Percentiles rank a stretch among this genome's conserved stretches.
These are phyloP conservation scores for Fistulifera solaris DNA, from an alignment of 108 stramenopile species.

Conservation along the genomic window DNA sequence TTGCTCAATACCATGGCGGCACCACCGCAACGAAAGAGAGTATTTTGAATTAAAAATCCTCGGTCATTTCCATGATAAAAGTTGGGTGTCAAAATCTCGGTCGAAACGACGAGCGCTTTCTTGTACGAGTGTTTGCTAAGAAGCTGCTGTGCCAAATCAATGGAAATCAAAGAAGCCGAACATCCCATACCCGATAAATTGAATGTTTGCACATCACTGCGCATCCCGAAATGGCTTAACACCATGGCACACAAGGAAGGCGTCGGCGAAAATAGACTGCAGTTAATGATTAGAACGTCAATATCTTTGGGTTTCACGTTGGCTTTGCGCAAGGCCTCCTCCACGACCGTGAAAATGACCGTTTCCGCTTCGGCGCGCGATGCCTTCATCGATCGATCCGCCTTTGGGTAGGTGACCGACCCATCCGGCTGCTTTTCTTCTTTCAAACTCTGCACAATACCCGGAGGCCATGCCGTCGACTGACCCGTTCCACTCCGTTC, in stretches of 20 bases:
- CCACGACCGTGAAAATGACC: slow-evolving; percentile 90
- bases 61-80: slow-evolving; percentile 96
- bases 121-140: slow-evolving; percentile 49
- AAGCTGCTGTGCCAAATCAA: slow-evolving; percentile 88
- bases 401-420: slow-evolving; percentile 11
- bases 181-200: slow-evolving; percentile 98
- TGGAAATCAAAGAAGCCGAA: slow-evolving; percentile 85
- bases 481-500: slow-evolving; percentile 88
- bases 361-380: slow-evolving; percentile 89
- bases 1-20: slow-evolving; percentile 95
- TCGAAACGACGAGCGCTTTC: slow-evolving; percentile 92
- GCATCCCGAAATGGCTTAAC: slow-evolving; percentile 85
- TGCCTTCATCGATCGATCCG: slow-evolving; percentile 82
- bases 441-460: slow-evolving; percentile 77
- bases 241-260: slow-evolving; percentile 97
- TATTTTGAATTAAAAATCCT: slow-evolving; percentile 93
- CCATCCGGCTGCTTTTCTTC: slow-evolving; percentile 6
- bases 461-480: slow-evolving; percentile 97
- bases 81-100: slow-evolving; percentile 95
- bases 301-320: slow-evolving; percentile 83
- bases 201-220: slow-evolving; percentile 80
- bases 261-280: slow-evolving; percentile 94
- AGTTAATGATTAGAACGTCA: slow-evolving; percentile 96
- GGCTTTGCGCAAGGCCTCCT: slow-evolving; percentile 84
- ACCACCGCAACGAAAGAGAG: slow-evolving; percentile 96